phyloP scores from a whole-genome alignment of 1,139 yeast genomes.

The Hansenula lynferdii region DNA sequence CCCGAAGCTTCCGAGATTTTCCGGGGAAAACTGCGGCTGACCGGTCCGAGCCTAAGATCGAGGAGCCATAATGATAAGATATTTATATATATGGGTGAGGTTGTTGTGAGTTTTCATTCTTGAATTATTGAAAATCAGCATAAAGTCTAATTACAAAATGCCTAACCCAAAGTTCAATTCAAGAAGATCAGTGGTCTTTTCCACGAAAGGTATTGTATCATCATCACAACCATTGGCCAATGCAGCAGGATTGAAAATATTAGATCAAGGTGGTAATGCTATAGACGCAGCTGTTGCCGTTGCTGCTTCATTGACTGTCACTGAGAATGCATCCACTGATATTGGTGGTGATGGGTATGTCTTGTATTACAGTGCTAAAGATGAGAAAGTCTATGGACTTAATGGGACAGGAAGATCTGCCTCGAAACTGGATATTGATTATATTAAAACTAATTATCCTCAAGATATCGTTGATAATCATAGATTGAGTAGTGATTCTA shows the following conservation, averaged over 20 bases:
- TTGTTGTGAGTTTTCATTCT: no score
- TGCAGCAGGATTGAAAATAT: constrained; percentile 64
- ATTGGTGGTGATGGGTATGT: constrained; percentile 83
- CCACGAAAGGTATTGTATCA: constrained; percentile 69
- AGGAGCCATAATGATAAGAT: no score
- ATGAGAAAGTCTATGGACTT: constrained; percentile 54
- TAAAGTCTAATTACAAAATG: constrained; percentile 1
- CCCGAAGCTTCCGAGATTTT: no score
- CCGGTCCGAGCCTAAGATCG: no score
- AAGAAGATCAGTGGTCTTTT: constrained; percentile 73
- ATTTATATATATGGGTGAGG: no score
- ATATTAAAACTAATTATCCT: constrained; percentile 38
- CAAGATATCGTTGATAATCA: constrained; percentile 15
- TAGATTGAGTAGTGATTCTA: constrained; percentile 41
- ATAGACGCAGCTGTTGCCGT: constrained; percentile 76
- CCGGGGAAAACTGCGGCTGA: no score
- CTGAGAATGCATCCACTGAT: constrained; percentile 78
- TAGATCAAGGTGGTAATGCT: constrained; percentile 73
- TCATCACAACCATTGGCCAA: constrained; percentile 77
- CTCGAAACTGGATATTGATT: constrained; percentile 42
- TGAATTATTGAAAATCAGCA: no score
- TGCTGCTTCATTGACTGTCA: constrained; percentile 66
- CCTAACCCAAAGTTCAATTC: constrained; percentile 36
- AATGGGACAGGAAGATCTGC: constrained; percentile 81
- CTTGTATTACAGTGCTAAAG: constrained; percentile 47